Conservation (phyloP, 78 protist species). For the Dictyostelium discoideum region DNA sequence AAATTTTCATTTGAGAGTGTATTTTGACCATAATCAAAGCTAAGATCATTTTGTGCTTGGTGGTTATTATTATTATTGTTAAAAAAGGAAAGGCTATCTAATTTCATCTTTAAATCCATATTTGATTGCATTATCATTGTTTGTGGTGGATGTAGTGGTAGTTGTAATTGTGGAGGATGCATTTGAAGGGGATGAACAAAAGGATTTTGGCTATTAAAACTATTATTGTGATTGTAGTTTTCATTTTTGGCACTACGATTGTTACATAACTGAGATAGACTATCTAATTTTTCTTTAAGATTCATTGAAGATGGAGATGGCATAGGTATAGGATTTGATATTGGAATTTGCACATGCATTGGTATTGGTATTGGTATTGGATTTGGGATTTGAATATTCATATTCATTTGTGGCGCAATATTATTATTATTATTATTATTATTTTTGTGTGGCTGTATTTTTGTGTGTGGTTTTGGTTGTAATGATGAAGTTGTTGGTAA, state of each 20-base stretch:
- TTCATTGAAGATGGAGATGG: neutral
- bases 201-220: neutral
- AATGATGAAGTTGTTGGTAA: neutral
- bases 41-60: neutral
- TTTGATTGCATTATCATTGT: neutral
- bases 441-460: neutral
- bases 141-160: neutral
- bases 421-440: neutral
- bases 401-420: neutral
- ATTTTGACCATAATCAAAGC: neutral
- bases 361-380: neutral
- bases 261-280: neutral
- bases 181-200: neutral
- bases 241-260: neutral
- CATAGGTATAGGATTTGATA: neutral
- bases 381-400: neutral
- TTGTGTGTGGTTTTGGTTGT: neutral
- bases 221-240: neutral
- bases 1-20: neutral
- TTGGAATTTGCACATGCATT: neutral
- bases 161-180: neutral
- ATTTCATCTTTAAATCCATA: neutral
- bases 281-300: constrained; percentile 2
- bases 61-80: neutral
- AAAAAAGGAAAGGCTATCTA: neutral